phyloP scores from a whole-genome alignment of 2,329 filamentous ascomycete genomes.

The Trichoderma koningiopsis region DNA sequence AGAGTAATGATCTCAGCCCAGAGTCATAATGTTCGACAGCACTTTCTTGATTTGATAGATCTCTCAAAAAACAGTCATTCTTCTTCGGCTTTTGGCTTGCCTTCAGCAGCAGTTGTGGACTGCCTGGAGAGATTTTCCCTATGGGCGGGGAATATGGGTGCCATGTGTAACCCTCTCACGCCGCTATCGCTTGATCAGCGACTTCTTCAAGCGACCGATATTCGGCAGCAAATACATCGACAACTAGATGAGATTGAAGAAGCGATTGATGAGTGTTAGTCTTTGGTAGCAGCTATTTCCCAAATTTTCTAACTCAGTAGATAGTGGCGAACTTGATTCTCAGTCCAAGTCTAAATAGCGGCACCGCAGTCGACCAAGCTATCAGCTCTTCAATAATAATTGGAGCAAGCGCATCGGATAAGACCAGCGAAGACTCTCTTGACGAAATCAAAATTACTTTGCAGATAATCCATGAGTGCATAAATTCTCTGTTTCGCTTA shows the following conservation, averaged over 20 bases:
- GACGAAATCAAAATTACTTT: background rate
- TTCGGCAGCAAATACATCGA: slow-evolving; percentile 7
- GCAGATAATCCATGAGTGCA: slow-evolving; percentile 17
- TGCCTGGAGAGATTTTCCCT: slow-evolving; percentile 21
- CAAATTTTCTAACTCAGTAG: background rate
- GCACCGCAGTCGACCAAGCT: background rate
- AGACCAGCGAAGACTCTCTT: background rate
- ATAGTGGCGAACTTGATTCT: background rate
- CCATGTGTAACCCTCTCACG: background rate
- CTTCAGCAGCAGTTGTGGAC: background rate
- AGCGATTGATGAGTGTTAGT: slow-evolving; percentile 17
- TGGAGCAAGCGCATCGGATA: background rate
- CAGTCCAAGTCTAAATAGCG: background rate
- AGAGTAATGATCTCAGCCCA: background rate
- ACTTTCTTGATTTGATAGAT: slow-evolving; percentile 28
- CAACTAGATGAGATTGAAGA: slow-evolving; percentile 12
- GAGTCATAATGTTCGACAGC: slow-evolving; percentile 13
- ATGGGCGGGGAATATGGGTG: slow-evolving; percentile 26
- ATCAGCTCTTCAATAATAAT: background rate
- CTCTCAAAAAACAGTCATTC: slow-evolving; percentile 6
- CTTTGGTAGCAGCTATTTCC: background rate
- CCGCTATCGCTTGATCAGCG: slow-evolving; percentile 25
- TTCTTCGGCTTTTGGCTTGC: background rate
- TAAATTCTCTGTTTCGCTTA: slow-evolving; percentile 25
- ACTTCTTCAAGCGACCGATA: slow-evolving; percentile 4